Percentiles rank a stretch among this genome's conserved stretches.
phyloP scores from a whole-genome alignment of 257 asterid species.

The Solanum arcanum region DNA sequence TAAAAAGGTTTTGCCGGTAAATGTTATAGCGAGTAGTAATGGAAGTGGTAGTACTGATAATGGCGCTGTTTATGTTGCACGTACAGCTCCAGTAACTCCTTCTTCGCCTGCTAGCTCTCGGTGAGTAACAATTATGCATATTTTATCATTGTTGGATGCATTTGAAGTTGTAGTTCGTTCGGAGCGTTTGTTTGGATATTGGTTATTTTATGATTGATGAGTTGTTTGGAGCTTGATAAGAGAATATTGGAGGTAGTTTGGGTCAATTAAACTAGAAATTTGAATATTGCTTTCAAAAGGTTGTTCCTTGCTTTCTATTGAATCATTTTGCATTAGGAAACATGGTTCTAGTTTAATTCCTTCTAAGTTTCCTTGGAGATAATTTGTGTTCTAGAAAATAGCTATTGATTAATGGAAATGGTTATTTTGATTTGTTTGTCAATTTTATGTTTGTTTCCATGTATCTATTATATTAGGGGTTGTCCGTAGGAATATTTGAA shows the following conservation, averaged over 20 bases:
- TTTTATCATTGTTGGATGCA: not conserved
- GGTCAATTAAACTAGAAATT: not conserved
- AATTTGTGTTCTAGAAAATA: not conserved
- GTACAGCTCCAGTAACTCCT: slow-evolving; percentile 9
- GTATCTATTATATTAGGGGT: not conserved
- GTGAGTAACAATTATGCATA: not conserved
- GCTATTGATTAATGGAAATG: not conserved
- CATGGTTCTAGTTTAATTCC: not conserved
- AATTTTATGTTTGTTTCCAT: not conserved
- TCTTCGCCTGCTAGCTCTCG: slow-evolving; percentile 14
- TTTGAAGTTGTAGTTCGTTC: not conserved
- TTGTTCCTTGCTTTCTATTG: not conserved
- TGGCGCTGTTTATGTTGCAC: slow-evolving; percentile 24
- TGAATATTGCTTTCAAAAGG: not conserved
- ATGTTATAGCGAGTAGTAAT: slow-evolving; percentile 1
- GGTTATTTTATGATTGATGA: not conserved
- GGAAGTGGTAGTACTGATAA: slow-evolving; percentile 19
- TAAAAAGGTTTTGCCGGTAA: not conserved
- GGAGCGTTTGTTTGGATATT: not conserved
- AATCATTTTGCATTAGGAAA: not conserved
- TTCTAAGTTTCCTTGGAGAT: not conserved
- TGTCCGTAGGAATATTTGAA: not conserved
- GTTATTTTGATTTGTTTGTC: not conserved
- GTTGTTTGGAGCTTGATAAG: not conserved
- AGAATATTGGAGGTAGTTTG: not conserved